Evolutionary conservation across 257 asterid genomes (phyloP).

Genomic region (Nicotiana paniculata): DNA sequence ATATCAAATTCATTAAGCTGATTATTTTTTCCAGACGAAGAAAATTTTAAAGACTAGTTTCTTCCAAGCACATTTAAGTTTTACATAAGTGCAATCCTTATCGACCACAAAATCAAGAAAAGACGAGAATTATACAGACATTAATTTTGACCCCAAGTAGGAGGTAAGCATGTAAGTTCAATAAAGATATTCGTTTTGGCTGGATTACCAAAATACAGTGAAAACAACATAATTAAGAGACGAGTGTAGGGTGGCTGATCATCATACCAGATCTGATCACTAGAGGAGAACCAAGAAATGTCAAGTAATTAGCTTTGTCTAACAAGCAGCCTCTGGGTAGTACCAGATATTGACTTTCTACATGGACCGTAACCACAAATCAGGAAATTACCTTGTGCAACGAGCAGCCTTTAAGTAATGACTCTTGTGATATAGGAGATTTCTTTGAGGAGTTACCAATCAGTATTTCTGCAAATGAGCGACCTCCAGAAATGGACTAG

Average conservation of each 20-base stretch:
- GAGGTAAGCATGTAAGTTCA: not conserved
- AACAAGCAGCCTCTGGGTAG: not conserved
- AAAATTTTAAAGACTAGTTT: not conserved
- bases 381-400: conserved; percentile 72
- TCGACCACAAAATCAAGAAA: not conserved
- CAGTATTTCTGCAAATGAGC: conserved; percentile 84
- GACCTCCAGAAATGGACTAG: conserved; percentile 93
- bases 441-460: conserved; percentile 35
- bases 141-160: not conserved
- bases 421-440: conserved; percentile 47
- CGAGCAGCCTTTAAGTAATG: conserved; percentile 67
- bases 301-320: not conserved
- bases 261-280: not conserved
- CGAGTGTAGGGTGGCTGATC: not conserved
- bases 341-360: not conserved
- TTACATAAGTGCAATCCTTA: not conserved
- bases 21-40: not conserved
- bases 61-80: not conserved
- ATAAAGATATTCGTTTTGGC: not conserved
- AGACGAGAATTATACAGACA: not conserved
- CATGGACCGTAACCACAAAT: not conserved
- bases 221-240: not conserved
- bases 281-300: not conserved
- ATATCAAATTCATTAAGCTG: not conserved
- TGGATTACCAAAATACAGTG: not conserved